Conservation (phyloP, 2,329 filamentous ascomycete species). For the Monosporascus sp. region DNA sequence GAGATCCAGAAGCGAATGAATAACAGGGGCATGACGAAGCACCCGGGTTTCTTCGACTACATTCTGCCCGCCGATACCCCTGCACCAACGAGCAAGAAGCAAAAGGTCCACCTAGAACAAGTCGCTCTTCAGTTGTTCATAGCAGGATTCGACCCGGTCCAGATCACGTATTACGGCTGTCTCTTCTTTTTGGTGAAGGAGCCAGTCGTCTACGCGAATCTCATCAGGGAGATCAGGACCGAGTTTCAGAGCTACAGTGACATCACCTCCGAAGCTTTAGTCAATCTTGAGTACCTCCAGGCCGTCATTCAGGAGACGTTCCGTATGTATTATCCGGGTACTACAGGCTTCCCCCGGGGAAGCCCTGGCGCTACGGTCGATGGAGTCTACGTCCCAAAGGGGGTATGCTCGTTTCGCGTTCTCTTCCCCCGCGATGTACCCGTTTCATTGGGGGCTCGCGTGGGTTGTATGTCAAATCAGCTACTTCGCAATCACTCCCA, state of each 20-base stretch:
- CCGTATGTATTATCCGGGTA: slow-evolving; percentile 23
- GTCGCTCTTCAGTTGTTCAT: slow-evolving; percentile 14
- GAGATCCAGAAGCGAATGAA: slow-evolving; percentile 13
- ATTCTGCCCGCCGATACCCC: slow-evolving; percentile 7
- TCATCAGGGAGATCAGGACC: slow-evolving; percentile 7
- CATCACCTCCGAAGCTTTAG: slow-evolving; percentile 10
- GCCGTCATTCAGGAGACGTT: slow-evolving; percentile 26
- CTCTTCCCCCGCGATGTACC: neutral
- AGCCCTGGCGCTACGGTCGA: slow-evolving; percentile 12
- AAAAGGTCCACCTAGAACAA: slow-evolving; percentile 11
- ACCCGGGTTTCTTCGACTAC: slow-evolving; percentile 17
- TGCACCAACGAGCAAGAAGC: slow-evolving; percentile 5
- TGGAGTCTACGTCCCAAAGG: slow-evolving; percentile 12
- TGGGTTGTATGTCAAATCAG: slow-evolving; percentile 4
- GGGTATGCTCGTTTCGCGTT: slow-evolving; percentile 4
- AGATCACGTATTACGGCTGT: slow-evolving; percentile 1
- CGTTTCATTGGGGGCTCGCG: neutral
- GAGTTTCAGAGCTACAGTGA: slow-evolving; percentile 9
- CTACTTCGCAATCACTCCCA: neutral
- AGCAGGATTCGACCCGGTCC: slow-evolving; percentile 13
- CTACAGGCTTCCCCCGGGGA: slow-evolving; percentile 9
- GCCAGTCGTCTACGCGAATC: slow-evolving; percentile 1
- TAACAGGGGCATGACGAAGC: slow-evolving; percentile 9
- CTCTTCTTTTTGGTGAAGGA: slow-evolving; percentile 11
- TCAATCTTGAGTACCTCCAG: slow-evolving; percentile 17